These are phyloP conservation scores for Metschnikowia bowlesiae DNA, from an alignment of 805 yeast genomes.

Conservation along the genomic window DNA sequence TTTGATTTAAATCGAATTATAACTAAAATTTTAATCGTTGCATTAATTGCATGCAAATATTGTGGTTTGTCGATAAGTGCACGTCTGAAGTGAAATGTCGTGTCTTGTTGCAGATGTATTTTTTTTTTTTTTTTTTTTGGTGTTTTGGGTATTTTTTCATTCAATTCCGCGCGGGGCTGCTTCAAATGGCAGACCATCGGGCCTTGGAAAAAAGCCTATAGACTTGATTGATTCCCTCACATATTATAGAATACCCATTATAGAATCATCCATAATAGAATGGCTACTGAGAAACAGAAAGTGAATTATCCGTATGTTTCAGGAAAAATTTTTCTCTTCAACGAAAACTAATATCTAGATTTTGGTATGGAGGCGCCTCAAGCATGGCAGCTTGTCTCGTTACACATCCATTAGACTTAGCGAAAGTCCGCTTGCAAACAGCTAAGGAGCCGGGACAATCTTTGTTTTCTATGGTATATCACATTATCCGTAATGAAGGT, in stretches of 20 bases:
- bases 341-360: conserved; percentile 23
- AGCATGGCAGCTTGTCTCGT: conserved; percentile 62
- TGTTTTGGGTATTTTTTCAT: background rate
- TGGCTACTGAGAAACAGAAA: conserved; percentile 15
- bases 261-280: background rate
- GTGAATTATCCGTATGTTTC: conserved; percentile 19
- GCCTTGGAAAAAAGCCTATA: background rate
- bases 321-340: too few species aligned
- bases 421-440: conserved; percentile 83
- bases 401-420: conserved; percentile 82
- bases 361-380: conserved; percentile 68
- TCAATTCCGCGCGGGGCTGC: conserved; percentile 4
- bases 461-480: conserved; percentile 55
- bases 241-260: conserved; percentile 8
- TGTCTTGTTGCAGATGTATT: background rate
- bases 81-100: background rate
- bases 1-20: too few species aligned
- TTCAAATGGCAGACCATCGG: background rate
- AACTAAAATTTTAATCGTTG: too few species aligned
- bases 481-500: conserved; percentile 62
- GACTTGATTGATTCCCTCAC: background rate
- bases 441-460: conserved; percentile 64
- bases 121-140: background rate
- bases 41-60: background rate
- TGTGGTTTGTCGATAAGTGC: background rate